Evolutionary conservation across 257 asterid genomes (phyloP).

Genomic region (Fraxinus pennsylvanica): DNA sequence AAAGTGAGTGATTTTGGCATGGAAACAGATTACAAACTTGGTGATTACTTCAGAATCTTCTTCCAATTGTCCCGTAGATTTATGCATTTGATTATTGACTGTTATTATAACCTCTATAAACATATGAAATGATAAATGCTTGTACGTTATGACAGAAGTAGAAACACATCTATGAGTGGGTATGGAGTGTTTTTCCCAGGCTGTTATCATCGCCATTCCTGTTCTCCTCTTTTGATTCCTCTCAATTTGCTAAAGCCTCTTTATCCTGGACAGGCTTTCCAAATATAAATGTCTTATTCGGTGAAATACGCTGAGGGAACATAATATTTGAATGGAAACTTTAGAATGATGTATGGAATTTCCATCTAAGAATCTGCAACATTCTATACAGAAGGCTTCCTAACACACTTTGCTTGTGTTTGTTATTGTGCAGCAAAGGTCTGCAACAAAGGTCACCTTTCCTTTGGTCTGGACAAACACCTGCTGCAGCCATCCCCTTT

Average conservation of each 20-base stretch:
- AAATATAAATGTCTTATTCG: not conserved
- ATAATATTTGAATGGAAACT: not conserved
- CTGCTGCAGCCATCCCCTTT: slow-evolving; percentile 98
- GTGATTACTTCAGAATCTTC: not conserved
- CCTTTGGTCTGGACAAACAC: slow-evolving; percentile 98
- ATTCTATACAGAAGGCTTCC: not conserved
- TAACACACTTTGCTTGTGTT: not conserved
- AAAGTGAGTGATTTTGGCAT: not conserved
- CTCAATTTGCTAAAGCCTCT: not conserved
- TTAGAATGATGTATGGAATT: not conserved
- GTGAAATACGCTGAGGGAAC: not conserved
- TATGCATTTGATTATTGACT: not conserved
- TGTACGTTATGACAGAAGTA: not conserved
- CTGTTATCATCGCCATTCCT: not conserved
- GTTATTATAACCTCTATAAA: not conserved
- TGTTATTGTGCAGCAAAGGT: slow-evolving; percentile 70
- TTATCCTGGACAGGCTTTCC: not conserved
- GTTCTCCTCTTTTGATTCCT: not conserved
- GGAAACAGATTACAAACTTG: not conserved
- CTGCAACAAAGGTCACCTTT: slow-evolving; percentile 93
- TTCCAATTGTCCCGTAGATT: not conserved
- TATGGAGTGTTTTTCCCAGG: not conserved
- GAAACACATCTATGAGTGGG: not conserved
- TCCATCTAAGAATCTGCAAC: not conserved
- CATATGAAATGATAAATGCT: not conserved